Evolutionary conservation across 1,139 yeast species (phyloP), one percentile per base, ranked within the genome.

Genomic region (Pichia sp.): DNA sequence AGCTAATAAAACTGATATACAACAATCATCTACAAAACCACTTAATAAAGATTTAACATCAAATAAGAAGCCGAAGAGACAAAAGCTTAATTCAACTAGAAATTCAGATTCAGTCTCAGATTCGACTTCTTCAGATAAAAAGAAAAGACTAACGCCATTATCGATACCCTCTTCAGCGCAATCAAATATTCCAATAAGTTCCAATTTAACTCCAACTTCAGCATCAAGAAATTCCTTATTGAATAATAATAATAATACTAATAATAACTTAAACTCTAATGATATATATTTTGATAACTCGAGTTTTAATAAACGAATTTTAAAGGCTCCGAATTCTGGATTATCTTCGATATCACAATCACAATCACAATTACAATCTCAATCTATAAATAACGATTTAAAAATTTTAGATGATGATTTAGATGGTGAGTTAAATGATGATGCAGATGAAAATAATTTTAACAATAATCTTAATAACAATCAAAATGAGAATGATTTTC

Each of bases 41-140:
- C 34, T 83, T 87, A 0, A 63, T 67, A 28, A 72, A 69, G 39
- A 67, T 66, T 40, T 45, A 8, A 43, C 42, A 11, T 10, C 42
- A 34, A 38, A 31, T 8, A 35, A 32, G 28, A 7, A 8, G 95
- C 96, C 2, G 26, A 40, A 33, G 26, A 11, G 7, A 39, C 18
- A 18, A 18, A 18, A 18, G 18, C 18, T 18, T 18, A 18, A 18
- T 18, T 18, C 18, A 18, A 18, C 18, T 18, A 18, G 18, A 18
- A 18, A 1, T 18, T 18, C 18, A 18, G 18, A 18, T 18, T 18
- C 18, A 18, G 18, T 18, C 18, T 18, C 18, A 18, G 18, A 18
- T 18, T 18, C 18, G 18, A 18, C 45, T 11, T 43, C 40, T 26
- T 9, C 40, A 34, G 32, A 35, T 11, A 33, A 29, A 27, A 11